These are phyloP conservation scores for Cercophora scortea DNA, from an alignment of 495 filamentous ascomycete genomes.

Conservation along the genomic window DNA sequence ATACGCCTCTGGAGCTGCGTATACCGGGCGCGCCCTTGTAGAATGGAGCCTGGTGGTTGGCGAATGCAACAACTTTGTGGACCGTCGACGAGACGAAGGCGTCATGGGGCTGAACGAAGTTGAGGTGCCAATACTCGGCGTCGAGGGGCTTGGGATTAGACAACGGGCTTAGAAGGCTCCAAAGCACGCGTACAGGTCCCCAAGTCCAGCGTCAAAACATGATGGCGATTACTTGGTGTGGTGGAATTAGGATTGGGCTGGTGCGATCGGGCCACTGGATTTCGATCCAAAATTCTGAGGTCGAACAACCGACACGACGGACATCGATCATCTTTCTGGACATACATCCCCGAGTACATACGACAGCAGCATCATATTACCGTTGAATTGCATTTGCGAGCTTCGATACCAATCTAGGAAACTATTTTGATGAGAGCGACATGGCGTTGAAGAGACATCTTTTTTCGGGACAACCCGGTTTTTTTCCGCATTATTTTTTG, in stretches of 20 bases:
- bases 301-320: no score
- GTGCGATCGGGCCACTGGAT: neutral
- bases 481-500: no score
- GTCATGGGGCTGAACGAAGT: conserved; percentile 66
- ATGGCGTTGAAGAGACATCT: no score
- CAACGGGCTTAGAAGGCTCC: conserved; percentile 7
- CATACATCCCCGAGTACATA: neutral
- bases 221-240: neutral
- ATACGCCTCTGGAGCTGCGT: conserved; percentile 45
- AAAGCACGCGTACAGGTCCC: neutral
- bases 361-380: neutral
- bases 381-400: neutral
- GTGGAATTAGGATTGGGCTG: neutral
- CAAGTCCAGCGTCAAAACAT: neutral
- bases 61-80: conserved; percentile 90
- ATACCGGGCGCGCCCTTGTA: conserved; percentile 79
- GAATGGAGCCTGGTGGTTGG: conserved; percentile 82
- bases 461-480: no score
- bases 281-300: neutral
- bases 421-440: neutral
- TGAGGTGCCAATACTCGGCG: conserved; percentile 79
- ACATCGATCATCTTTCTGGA: neutral
- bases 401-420: neutral
- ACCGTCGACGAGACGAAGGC: conserved; percentile 78
- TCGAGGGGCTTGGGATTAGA: conserved; percentile 71